phyloP scores from a whole-genome alignment of 768 basidiomycete species.

The Cystofilobasidium bisporidii region DNA sequence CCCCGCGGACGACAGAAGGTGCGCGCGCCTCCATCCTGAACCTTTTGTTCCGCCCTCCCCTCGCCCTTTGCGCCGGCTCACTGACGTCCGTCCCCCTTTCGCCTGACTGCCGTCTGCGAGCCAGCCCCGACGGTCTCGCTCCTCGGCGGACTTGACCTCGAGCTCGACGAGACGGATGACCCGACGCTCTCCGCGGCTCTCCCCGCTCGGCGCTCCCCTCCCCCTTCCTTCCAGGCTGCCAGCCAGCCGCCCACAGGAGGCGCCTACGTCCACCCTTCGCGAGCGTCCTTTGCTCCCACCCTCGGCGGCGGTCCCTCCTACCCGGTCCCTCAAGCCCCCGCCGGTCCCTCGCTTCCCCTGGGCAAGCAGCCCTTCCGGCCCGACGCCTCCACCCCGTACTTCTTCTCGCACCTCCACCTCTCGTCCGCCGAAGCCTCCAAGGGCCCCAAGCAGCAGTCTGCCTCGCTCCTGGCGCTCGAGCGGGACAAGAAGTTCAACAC shows the following conservation, averaged over 20 bases:
- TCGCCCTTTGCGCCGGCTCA: not conserved
- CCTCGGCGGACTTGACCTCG: slow-evolving; percentile 27
- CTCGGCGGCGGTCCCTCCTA: not conserved
- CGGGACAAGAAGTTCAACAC: slow-evolving; percentile 6
- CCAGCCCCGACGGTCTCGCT: slow-evolving; percentile 18
- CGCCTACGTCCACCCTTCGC: not conserved
- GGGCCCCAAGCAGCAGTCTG: slow-evolving; percentile 25
- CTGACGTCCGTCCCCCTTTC: not conserved
- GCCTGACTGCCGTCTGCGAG: not conserved
- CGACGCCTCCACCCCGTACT: slow-evolving; percentile 23
- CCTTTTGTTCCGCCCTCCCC: not conserved
- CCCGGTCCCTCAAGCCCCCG: not conserved
- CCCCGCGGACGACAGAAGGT: slow-evolving; percentile 31
- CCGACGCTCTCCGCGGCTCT: slow-evolving; percentile 13
- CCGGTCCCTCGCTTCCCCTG: not conserved
- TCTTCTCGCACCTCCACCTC: slow-evolving; percentile 28
- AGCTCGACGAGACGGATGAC: slow-evolving; percentile 25
- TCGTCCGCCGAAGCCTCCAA: slow-evolving; percentile 20
- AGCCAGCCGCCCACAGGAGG: no score
- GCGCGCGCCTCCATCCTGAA: no score
- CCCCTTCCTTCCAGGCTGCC: not conserved
- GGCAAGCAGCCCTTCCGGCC: slow-evolving; percentile 21
- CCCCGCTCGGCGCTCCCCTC: not conserved
- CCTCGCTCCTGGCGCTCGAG: slow-evolving; percentile 16
- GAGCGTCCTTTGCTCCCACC: slow-evolving; percentile 9